Evolutionary conservation across 2,329 filamentous ascomycete species (phyloP).

Genomic region (Exophiala viscosa): DNA sequence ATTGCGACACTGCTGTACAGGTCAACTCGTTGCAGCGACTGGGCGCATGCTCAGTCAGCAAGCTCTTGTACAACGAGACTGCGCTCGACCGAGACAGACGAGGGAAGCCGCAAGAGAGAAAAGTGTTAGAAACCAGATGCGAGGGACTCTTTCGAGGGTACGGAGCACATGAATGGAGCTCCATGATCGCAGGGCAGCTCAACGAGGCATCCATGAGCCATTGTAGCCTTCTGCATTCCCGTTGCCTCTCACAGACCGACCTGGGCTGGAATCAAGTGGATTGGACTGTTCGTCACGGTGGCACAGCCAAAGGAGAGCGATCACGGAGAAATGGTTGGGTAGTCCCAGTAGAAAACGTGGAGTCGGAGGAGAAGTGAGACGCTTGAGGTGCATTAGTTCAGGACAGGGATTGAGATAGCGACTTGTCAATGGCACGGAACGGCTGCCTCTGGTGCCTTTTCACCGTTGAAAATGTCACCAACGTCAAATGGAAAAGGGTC

Average conservation of each 20-base stretch:
- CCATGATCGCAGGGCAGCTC: not conserved
- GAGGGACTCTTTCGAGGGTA: not conserved
- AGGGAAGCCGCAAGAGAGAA: not conserved
- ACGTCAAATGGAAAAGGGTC: too few species aligned
- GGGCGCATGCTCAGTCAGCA: not conserved
- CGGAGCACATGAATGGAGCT: not conserved
- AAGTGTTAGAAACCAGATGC: not conserved
- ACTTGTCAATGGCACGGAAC: not conserved
- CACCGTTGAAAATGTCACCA: too few species aligned
- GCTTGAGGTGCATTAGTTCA: slow-evolving; percentile 14
- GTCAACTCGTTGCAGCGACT: slow-evolving; percentile 9
- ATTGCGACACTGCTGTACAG: not conserved
- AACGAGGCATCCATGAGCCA: slow-evolving; percentile 5
- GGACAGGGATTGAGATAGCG: slow-evolving; percentile 1
- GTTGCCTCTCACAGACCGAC: slow-evolving; percentile 8
- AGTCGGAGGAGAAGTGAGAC: not conserved
- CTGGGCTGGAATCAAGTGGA: slow-evolving; percentile 1
- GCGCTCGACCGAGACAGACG: too few species aligned
- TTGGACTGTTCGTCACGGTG: slow-evolving; percentile 11
- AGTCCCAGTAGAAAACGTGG: not conserved
- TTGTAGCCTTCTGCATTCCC: not conserved
- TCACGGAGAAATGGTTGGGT: slow-evolving; percentile 8
- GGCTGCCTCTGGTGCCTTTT: too few species aligned
- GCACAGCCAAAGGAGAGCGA: slow-evolving; percentile 13
- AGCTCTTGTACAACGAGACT: too few species aligned